Evolutionary conservation across 2,329 filamentous ascomycete species (phyloP), one percentile per base, ranked within the genome.

Genomic region (Blastomyces gilchristii): DNA sequence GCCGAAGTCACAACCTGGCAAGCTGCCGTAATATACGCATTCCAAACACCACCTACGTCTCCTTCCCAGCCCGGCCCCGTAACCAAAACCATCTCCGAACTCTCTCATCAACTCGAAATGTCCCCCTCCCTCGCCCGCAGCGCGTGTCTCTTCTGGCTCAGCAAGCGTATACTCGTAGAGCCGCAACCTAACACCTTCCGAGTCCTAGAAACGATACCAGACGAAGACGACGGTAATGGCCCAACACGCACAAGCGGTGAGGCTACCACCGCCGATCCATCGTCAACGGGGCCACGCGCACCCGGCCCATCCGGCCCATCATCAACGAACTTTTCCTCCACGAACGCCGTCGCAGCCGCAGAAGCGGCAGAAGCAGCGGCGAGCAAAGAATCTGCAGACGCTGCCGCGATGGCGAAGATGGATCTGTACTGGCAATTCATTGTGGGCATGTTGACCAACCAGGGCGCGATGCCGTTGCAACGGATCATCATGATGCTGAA

Each of bases 401-500:
- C 83, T 16, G 79, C 89, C 41, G 82, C 88, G 28, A 81, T 85
- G 67, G 87, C 90, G 73, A 85, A 86, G 70, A 85, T 84, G 74
- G 80, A 82, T 53, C 83, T 96, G 49, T 96, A 97, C 75, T 91
- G 89, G 85, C 88, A 92, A 70, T 97, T 96, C 73, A 91, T 99
- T 64, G 81, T 91, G 63, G 91, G 90, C 60, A 97, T 99, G 94
- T 79, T 99, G 75, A 97, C 91, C 65, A 97, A 97, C 74, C 88
- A 91, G 69, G 88, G 88, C 22, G 85, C 88, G 37, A 94, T 97
- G 89, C 87, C 89, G 60, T 78, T 92, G 64, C 81, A 81, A 62
- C 85, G 91, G 72, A 95, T 99, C 67, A 83, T 86, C 9, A 96
- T 92, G 87, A 97, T 97, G 90, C 82, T 99, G 81, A 91, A 90